These are phyloP conservation scores for Paracorniculantispora psalliotae DNA, from an alignment of 2,329 filamentous ascomycete species.

Conservation along the genomic window DNA sequence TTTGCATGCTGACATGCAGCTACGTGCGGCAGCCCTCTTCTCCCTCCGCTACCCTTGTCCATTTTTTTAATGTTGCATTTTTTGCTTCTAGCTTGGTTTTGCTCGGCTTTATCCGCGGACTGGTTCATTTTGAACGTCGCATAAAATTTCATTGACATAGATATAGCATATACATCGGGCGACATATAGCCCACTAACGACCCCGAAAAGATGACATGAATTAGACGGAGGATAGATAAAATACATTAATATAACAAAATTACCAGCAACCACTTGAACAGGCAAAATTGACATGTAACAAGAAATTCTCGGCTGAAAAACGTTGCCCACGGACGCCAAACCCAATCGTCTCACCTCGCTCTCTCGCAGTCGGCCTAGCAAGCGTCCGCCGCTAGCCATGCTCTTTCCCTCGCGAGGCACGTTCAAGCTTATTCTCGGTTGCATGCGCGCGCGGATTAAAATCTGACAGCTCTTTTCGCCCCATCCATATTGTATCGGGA, in stretches of 20 bases:
- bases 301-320: too few relatives aligned
- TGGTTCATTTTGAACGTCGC: not conserved
- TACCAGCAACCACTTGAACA: not conserved
- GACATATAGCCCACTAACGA: not conserved
- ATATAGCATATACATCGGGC: not conserved
- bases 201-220: not conserved
- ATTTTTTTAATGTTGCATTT: not conserved
- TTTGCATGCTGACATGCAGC: conserved; percentile 1
- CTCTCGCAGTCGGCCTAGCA: too few relatives aligned
- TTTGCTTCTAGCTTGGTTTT: not conserved
- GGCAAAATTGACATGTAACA: too few relatives aligned
- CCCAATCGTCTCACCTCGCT: not conserved
- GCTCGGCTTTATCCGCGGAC: not conserved
- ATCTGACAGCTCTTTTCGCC: conserved; percentile 2
- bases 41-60: not conserved
- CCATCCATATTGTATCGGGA: not conserved
- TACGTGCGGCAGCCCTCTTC: not conserved
- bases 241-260: not conserved
- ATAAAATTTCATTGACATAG: not conserved
- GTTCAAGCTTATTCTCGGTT: conserved; percentile 2
- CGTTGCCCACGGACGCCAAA: not conserved
- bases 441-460: not conserved
- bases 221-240: not conserved
- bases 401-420: too few relatives aligned
- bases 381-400: too few relatives aligned